phyloP scores from a whole-genome alignment of 2,329 filamentous ascomycete species.

The Trichoderma hamatum region DNA sequence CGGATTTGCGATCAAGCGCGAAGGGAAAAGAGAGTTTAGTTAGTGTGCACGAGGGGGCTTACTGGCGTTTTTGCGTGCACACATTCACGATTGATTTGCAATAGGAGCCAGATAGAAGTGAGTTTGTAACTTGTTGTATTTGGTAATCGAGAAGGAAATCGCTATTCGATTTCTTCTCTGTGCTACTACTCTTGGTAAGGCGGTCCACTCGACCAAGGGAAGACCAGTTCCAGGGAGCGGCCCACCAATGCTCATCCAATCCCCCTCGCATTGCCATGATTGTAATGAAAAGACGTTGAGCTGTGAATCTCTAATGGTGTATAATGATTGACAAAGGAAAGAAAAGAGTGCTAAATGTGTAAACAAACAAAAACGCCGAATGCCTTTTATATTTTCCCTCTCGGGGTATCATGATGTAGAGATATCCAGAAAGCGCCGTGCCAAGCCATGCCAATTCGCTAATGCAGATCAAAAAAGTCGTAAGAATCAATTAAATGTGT shows the following conservation, averaged over 20 bases:
- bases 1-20: background rate
- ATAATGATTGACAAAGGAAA: conserved; percentile 24
- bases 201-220: conserved; percentile 25
- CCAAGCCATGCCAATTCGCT: conserved; percentile 24
- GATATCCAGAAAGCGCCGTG: conserved; percentile 16
- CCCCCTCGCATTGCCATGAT: conserved; percentile 24
- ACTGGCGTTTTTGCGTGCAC: background rate
- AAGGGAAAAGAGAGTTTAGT: background rate
- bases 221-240: conserved; percentile 26
- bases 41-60: background rate
- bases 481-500: conserved; percentile 20
- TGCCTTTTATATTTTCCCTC: conserved; percentile 21
- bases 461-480: conserved; percentile 13
- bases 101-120: background rate
- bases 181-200: conserved; percentile 10
- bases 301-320: conserved; percentile 18
- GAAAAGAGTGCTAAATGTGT: background rate
- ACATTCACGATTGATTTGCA: background rate
- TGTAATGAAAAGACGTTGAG: conserved; percentile 15
- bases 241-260: conserved; percentile 9
- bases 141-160: conserved; percentile 7
- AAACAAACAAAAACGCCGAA: conserved; percentile 16
- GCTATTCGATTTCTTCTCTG: conserved; percentile 16
- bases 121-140: conserved; percentile 15
- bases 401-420: conserved; percentile 23